These are phyloP conservation scores for Blastocystis sp. DNA, from an alignment of 352 stramenopile genomes.

Conservation along the genomic window DNA sequence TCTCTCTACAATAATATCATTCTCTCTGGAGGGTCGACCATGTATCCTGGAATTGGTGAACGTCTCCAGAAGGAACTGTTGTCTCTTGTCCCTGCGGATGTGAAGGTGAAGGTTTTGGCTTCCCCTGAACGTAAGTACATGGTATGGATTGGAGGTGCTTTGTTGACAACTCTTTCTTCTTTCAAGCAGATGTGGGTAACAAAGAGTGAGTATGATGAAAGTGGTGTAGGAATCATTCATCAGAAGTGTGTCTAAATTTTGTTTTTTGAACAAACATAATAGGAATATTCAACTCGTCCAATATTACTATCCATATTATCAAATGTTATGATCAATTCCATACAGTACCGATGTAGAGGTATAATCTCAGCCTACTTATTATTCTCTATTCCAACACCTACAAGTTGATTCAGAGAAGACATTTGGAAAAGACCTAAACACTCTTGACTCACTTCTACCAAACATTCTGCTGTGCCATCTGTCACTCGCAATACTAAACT, in stretches of 20 bases:
- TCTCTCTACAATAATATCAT: conserved; percentile 91
- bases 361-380: background rate
- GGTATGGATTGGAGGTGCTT: conserved; percentile 92
- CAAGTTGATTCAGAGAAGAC: background rate
- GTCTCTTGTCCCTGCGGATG: conserved; percentile 79
- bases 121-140: conserved; percentile 86
- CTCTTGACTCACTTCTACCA: background rate
- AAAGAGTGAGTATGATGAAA: conserved; percentile 92
- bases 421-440: conserved; percentile 4
- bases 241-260: conserved; percentile 81
- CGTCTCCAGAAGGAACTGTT: conserved; percentile 86
- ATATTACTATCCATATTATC: background rate
- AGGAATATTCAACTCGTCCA: background rate
- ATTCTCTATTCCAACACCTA: background rate
- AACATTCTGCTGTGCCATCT: conserved; percentile 25
- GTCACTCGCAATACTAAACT: background rate
- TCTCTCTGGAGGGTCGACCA: conserved; percentile 86
- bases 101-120: conserved; percentile 91
- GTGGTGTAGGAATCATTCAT: conserved; percentile 87
- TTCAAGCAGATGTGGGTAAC: conserved; percentile 97
- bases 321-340: conserved; percentile 2
- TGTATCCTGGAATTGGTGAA: conserved; percentile 85
- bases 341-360: background rate
- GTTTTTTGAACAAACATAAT: conserved; percentile 22
- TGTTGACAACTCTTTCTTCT: conserved; percentile 87